phyloP scores from a whole-genome alignment of 495 filamentous ascomycete species.

The Hyphodiscus hymeniophilus region DNA sequence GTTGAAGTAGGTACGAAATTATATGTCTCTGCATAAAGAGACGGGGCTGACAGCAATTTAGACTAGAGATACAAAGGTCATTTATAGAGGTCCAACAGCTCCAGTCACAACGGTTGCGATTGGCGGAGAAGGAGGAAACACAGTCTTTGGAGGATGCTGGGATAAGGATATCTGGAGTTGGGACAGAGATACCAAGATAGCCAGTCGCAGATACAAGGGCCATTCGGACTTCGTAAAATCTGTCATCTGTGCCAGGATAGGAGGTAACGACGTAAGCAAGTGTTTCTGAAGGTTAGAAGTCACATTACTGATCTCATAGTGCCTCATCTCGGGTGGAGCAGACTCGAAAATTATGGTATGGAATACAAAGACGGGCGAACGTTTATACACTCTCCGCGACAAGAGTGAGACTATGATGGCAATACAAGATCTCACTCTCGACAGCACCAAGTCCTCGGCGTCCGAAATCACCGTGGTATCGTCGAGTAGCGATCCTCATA shows the following conservation, averaged over 20 bases:
- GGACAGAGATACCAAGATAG: slow-evolving; percentile 42
- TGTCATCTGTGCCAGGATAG: slow-evolving; percentile 45
- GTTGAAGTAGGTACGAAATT: slow-evolving; percentile 62
- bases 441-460: slow-evolving; percentile 44
- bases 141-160: slow-evolving; percentile 84
- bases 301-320: slow-evolving; percentile 4
- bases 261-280: slow-evolving; percentile 44
- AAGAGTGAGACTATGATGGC: slow-evolving; percentile 58
- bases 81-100: slow-evolving; percentile 67
- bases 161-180: slow-evolving; percentile 86
- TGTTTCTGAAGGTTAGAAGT: neutral
- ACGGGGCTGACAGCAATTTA: slow-evolving; percentile 4
- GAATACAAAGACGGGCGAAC: slow-evolving; percentile 57
- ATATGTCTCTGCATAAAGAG: neutral
- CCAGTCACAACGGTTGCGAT: slow-evolving; percentile 74
- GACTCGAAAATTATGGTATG: slow-evolving; percentile 84
- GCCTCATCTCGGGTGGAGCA: slow-evolving; percentile 74
- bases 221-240: slow-evolving; percentile 90
- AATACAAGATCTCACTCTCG: slow-evolving; percentile 65
- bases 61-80: slow-evolving; percentile 22
- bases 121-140: slow-evolving; percentile 42
- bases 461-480: slow-evolving; percentile 58
- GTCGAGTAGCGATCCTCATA: slow-evolving; percentile 76
- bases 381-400: slow-evolving; percentile 64
- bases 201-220: slow-evolving; percentile 51